Evolutionary conservation across 2,329 filamentous ascomycete genomes (phyloP).

Genomic region (Cephalotrichum gorgonifer): DNA sequence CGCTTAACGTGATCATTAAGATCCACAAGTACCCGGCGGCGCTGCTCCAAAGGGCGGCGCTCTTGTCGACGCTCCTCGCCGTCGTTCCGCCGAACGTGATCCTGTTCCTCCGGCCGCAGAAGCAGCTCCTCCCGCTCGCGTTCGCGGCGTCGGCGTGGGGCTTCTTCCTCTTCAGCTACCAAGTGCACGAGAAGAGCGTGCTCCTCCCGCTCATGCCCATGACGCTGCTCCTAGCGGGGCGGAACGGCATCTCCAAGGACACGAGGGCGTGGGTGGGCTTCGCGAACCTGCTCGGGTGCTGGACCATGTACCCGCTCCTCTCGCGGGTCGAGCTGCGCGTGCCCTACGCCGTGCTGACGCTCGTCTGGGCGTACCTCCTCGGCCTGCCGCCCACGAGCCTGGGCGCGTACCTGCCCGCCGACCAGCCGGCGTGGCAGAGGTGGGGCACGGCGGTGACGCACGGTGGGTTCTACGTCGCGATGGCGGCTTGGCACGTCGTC

Average conservation of each 20-base stretch:
- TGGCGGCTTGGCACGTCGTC: conserved; percentile 71
- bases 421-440: conserved; percentile 31
- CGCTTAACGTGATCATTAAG: conserved; percentile 82
- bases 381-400: conserved; percentile 73
- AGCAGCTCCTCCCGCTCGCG: conserved; percentile 66
- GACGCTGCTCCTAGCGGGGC: conserved; percentile 74
- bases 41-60: conserved; percentile 65
- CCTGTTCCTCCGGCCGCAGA: conserved; percentile 68
- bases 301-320: conserved; percentile 90
- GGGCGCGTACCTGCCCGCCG: conserved; percentile 47
- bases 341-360: conserved; percentile 74
- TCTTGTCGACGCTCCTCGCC: conserved; percentile 62
- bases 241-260: conserved; percentile 65
- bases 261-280: conserved; percentile 90
- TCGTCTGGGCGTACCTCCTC: conserved; percentile 86
- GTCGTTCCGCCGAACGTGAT: conserved; percentile 73
- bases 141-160: conserved; percentile 85
- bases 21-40: conserved; percentile 62
- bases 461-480: conserved; percentile 61
- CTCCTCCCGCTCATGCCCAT: conserved; percentile 86
- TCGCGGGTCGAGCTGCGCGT: conserved; percentile 73
- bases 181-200: conserved; percentile 97
- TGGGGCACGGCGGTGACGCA: conserved; percentile 62
- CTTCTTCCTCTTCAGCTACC: conserved; percentile 95
- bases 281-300: conserved; percentile 77